These are phyloP conservation scores for Pyrus pyrifolia DNA, from an alignment of 306 rosid species.

Conservation along the genomic window DNA sequence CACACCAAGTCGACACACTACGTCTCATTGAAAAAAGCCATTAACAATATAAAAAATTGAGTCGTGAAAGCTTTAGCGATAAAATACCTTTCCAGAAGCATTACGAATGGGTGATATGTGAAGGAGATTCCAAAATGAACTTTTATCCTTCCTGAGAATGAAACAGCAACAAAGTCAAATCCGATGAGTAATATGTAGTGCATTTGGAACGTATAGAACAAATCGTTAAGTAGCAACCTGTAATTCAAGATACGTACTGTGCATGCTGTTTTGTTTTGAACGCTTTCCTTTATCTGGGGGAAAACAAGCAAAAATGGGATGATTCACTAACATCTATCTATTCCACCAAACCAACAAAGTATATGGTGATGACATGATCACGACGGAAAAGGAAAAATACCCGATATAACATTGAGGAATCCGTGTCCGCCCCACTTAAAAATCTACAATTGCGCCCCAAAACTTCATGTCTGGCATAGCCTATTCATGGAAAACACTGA, in stretches of 20 bases:
- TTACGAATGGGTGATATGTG: slow-evolving; percentile 81
- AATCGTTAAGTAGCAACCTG: slow-evolving; percentile 63
- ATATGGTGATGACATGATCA: not conserved
- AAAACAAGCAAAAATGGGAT: slow-evolving; percentile 15
- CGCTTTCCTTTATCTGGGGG: slow-evolving; percentile 72
- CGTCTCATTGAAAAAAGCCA: not conserved
- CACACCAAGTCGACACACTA: not conserved
- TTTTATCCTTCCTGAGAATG: slow-evolving; percentile 68
- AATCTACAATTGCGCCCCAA: slow-evolving; percentile 83
- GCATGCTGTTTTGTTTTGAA: slow-evolving; percentile 60
- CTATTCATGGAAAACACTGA: slow-evolving; percentile 28
- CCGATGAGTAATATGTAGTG: slow-evolving; percentile 20
- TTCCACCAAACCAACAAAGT: slow-evolving; percentile 12
- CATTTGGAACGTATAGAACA: slow-evolving; percentile 15
- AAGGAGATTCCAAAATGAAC: slow-evolving; percentile 91
- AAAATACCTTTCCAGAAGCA: slow-evolving; percentile 85
- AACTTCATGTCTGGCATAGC: slow-evolving; percentile 74
- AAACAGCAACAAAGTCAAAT: slow-evolving; percentile 18
- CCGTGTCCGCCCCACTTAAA: slow-evolving; percentile 67
- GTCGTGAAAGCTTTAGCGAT: not conserved
- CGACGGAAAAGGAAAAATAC: slow-evolving; percentile 27
- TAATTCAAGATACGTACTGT: slow-evolving; percentile 93
- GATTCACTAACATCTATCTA: not conserved
- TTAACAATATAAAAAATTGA: not conserved
- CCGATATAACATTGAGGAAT: slow-evolving; percentile 44